Evolutionary conservation across 2,329 filamentous ascomycete genomes (phyloP), one percentile per base, ranked within the genome.

Genomic region (Alternaria alternata): DNA sequence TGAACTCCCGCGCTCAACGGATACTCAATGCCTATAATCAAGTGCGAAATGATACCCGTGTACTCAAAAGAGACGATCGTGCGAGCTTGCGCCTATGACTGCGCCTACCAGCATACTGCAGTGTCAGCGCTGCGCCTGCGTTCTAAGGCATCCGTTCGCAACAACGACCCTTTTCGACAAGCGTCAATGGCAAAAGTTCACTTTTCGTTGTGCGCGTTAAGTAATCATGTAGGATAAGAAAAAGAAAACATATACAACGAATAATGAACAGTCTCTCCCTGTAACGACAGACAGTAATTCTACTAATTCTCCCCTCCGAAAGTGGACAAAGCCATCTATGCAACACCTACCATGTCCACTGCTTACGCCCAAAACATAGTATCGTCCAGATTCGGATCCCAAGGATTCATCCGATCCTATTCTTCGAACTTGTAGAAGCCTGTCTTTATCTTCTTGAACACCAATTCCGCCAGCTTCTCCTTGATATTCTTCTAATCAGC

Each of bases 291-390:
- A n/a, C 34, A n/a, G 8, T 3, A 3, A 36, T 16, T 14, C 14
- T 16, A 5, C 5, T 6, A 14, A 16, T 16, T 16, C 32, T 36
- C 32, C 12, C 12, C 16, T 9, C 7, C 7, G n/a, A 38, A 4
- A 38, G n/a, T n/a, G 11, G 12, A 36, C 12, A 36, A 36, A 16
- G 5, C 12, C 32, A 36, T 36, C 32, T 16, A 36, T 36, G 5
- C 32, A 36, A 16, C 32, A 14, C 32, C 11, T n/a, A 20, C 36
- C n/a, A 3, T 39, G 14, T 36, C 32, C 39, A 18, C 28, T 22
- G 8, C n/a, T 63, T 30, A 61, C 61, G 61, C 61, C 58, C 61
- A 61, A 34, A 64, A 64, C 54, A 61, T 64, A 1, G 30, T 56
- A 11, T 58, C 30, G 2, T 38, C 43, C 11, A 61, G 28, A 5